These are phyloP conservation scores for Xanthoconium stramineum DNA, from an alignment of 768 basidiomycete genomes.

Conservation along the genomic window DNA sequence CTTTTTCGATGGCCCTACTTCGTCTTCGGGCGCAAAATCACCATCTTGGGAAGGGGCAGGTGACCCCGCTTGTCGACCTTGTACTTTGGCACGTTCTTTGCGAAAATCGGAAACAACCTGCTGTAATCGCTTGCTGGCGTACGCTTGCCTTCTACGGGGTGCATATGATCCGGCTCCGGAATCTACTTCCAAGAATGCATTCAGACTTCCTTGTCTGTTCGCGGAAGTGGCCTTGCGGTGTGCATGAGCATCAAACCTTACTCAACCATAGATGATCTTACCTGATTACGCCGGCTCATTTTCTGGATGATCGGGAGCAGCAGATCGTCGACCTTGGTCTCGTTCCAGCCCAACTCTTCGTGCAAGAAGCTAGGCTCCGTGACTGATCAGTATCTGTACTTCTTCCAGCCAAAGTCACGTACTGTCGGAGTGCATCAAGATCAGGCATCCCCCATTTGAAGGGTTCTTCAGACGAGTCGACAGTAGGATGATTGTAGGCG, in stretches of 20 bases:
- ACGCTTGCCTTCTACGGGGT: slow-evolving; percentile 77
- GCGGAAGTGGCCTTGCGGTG: slow-evolving; percentile 49
- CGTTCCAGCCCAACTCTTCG: slow-evolving; percentile 79
- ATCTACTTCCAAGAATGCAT: slow-evolving; percentile 69
- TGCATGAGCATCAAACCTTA: slow-evolving; percentile 1
- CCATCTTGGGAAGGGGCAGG: slow-evolving; percentile 24
- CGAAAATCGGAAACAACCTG: slow-evolving; percentile 82
- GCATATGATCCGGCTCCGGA: slow-evolving; percentile 66
- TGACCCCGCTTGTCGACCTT: slow-evolving; percentile 14
- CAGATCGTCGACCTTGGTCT: slow-evolving; percentile 83
- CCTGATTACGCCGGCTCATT: slow-evolving; percentile 79
- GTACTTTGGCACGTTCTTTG: slow-evolving; percentile 36
- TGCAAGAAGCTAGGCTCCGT: slow-evolving; percentile 54
- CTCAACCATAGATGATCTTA: slow-evolving; percentile 25
- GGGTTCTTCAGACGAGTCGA: slow-evolving; percentile 87
- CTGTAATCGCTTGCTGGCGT: slow-evolving; percentile 83
- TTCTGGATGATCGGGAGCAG: slow-evolving; percentile 90
- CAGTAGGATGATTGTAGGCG: slow-evolving; percentile 88
- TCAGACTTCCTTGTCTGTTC: slow-evolving; percentile 77
- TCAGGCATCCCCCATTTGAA: slow-evolving; percentile 99
- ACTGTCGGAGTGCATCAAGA: slow-evolving; percentile 86
- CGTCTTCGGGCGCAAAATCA: slow-evolving; percentile 26
- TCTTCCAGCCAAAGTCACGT: slow-evolving; percentile 26
- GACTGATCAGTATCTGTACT: slow-evolving; percentile 11
- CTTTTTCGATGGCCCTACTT: slow-evolving; percentile 30